Conservation (phyloP, 2,329 filamentous ascomycete species). For the Calonectria pseudoreteaudii region DNA sequence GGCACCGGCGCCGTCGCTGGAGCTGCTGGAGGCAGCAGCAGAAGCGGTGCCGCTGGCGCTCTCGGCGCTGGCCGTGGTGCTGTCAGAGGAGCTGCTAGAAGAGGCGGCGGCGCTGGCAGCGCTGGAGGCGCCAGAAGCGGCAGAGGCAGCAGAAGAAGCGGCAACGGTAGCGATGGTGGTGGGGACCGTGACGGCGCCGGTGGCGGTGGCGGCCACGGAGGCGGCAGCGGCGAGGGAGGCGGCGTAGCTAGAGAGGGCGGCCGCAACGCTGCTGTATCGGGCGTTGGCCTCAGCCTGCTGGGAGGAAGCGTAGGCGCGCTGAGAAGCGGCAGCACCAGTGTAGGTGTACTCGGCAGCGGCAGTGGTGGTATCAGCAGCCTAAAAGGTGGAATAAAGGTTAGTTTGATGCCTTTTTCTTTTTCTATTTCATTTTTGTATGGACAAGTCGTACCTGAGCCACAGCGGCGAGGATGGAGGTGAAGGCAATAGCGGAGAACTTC, state of each 20-base stretch:
- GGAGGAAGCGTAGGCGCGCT: slow-evolving; percentile 3
- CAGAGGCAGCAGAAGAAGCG: neutral
- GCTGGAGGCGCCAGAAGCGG: neutral
- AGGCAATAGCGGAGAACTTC: slow-evolving; percentile 15
- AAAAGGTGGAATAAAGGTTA: neutral
- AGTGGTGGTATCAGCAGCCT: slow-evolving; percentile 4
- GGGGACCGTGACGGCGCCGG: neutral
- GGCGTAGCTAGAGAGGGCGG: slow-evolving; percentile 7
- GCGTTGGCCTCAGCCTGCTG: slow-evolving; percentile 6
- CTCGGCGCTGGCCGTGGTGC: slow-evolving; percentile 7
- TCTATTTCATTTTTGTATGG: neutral
- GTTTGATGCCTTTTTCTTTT: neutral
- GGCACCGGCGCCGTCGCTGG: slow-evolving; percentile 10
- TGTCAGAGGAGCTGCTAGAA: neutral
- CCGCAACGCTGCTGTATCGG: slow-evolving; percentile 8
- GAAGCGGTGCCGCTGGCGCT: neutral
- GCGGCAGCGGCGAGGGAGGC: slow-evolving; percentile 5
- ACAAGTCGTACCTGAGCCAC: neutral
- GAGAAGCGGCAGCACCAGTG: neutral
- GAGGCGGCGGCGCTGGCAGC: neutral
- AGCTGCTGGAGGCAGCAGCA: slow-evolving; percentile 8
- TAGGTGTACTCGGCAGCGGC: neutral
- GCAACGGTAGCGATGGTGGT: neutral
- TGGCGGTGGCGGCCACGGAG: neutral
- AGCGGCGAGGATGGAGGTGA: slow-evolving; percentile 1